Conservation (phyloP, 768 basidiomycete genomes). For the Podaxis rugospora region DNA sequence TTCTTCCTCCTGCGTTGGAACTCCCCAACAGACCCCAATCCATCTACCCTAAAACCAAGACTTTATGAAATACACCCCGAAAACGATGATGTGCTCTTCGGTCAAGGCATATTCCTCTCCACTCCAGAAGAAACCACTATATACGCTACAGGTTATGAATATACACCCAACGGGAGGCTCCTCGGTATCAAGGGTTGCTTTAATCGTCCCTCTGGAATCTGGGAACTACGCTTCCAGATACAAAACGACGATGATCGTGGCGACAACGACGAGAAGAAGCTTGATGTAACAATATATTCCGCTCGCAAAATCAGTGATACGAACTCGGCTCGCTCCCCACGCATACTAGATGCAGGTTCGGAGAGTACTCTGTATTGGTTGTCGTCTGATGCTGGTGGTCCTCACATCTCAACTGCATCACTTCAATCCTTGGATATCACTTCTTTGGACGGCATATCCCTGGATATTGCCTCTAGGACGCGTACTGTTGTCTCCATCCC, state of each 20-base stretch:
- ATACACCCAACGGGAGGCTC: conserved; percentile 49
- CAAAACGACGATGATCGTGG: background rate
- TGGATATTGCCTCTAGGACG: conserved; percentile 7
- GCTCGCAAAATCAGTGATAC: conserved; percentile 37
- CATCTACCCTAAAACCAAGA: background rate
- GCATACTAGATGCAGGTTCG: conserved; percentile 28
- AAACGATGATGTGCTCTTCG: conserved; percentile 10
- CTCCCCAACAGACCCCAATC: conserved; percentile 7
- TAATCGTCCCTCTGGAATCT: conserved; percentile 57
- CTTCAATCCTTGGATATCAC: conserved; percentile 42
- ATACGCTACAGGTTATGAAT: conserved; percentile 61
- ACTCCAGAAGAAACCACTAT: conserved; percentile 30
- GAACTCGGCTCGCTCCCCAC: conserved; percentile 57
- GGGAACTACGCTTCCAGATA: conserved; percentile 33
- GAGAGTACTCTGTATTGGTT: conserved; percentile 45
- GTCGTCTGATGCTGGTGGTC: conserved; percentile 49
- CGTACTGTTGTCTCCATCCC: conserved; percentile 37
- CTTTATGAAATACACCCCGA: conserved; percentile 4
- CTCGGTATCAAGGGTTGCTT: conserved; percentile 57
- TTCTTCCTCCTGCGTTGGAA: conserved; percentile 54
- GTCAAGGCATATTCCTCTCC: conserved; percentile 48
- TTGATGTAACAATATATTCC: conserved; percentile 13
- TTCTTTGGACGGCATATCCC: conserved; percentile 3
- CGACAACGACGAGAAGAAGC: conserved; percentile 9
- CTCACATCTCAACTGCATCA: conserved; percentile 53